Evolutionary conservation across 2,329 filamentous ascomycete species (phyloP).

Genomic region (Bimuria novae-zelandiae): DNA sequence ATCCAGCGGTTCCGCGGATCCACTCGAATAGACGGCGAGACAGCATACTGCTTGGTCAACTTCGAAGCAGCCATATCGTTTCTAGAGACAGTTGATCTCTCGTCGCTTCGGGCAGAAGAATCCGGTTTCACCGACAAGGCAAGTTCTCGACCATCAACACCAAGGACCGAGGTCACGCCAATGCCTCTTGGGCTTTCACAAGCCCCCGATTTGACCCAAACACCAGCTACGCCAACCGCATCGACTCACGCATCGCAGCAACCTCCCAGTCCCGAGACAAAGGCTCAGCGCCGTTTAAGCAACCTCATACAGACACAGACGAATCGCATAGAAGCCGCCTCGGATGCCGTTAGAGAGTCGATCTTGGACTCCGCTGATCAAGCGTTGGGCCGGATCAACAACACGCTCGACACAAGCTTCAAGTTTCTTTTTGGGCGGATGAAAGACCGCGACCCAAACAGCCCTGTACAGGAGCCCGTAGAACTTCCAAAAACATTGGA

Average conservation of each 20-base stretch:
- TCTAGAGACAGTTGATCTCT: constrained; percentile 90
- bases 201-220: constrained; percentile 46
- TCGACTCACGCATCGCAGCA: constrained; percentile 22
- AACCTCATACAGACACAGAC: constrained; percentile 85
- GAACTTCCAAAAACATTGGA: constrained; percentile 86
- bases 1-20: constrained; percentile 89
- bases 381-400: constrained; percentile 88
- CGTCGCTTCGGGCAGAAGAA: constrained; percentile 83
- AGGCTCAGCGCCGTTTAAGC: constrained; percentile 77
- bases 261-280: constrained; percentile 43
- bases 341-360: constrained; percentile 73
- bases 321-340: constrained; percentile 78
- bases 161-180: constrained; percentile 43
- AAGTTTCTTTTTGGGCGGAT: constrained; percentile 90
- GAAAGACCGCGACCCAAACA: constrained; percentile 64
- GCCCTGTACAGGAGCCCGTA: constrained; percentile 36
- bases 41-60: constrained; percentile 94
- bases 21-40: constrained; percentile 86
- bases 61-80: constrained; percentile 94
- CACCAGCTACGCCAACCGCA: constrained; percentile 40
- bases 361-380: constrained; percentile 85
- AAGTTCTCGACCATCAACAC: constrained; percentile 54
- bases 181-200: constrained; percentile 47
- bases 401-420: constrained; percentile 87
- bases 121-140: constrained; percentile 63